phyloP scores from a whole-genome alignment of 1,284 basidiomycete species.

The Ustilago vetiveriae region DNA sequence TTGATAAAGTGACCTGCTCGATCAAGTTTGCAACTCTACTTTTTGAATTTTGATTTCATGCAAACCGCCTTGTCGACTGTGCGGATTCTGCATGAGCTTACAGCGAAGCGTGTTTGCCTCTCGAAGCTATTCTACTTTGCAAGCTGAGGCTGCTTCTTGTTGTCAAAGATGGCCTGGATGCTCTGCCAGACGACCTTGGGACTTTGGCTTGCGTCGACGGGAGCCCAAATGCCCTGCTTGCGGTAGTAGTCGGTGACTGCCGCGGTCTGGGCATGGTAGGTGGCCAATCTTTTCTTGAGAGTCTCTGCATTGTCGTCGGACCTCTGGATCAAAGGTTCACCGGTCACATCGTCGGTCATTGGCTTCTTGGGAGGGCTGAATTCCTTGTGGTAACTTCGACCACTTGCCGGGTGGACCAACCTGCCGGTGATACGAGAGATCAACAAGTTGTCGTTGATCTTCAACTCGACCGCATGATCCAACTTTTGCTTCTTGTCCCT shows the following conservation, averaged over 20 bases:
- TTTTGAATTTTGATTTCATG: no score
- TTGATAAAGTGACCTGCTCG: no score
- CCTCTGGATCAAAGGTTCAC: slow-evolving; percentile 81
- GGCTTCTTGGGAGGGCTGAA: slow-evolving; percentile 96
- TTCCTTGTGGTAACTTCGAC: slow-evolving; percentile 92
- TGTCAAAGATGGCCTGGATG: slow-evolving; percentile 70
- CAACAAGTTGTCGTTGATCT: slow-evolving; percentile 92
- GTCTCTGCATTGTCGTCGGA: slow-evolving; percentile 76
- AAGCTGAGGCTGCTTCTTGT: slow-evolving; percentile 20
- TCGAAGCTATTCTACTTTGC: slow-evolving; percentile 13
- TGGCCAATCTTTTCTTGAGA: slow-evolving; percentile 83
- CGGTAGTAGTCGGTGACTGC: slow-evolving; percentile 98
- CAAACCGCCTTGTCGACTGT: no score
- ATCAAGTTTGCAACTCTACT: no score
- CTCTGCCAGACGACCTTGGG: slow-evolving; percentile 91
- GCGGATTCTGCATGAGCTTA: no score
- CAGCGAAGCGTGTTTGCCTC: no score
- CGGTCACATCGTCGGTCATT: slow-evolving; percentile 91
- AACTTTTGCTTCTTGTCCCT: slow-evolving; percentile 79
- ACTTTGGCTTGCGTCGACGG: slow-evolving; percentile 90
- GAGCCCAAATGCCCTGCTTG: slow-evolving; percentile 74
- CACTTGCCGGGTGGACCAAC: slow-evolving; percentile 87
- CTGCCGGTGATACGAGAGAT: slow-evolving; percentile 97
- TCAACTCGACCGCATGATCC: slow-evolving; percentile 88
- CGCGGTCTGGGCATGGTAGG: slow-evolving; percentile 91